Base-by-base conservation (phyloP, 176 grass and related monocot genomes). In the Eleusine coracana region DNA sequence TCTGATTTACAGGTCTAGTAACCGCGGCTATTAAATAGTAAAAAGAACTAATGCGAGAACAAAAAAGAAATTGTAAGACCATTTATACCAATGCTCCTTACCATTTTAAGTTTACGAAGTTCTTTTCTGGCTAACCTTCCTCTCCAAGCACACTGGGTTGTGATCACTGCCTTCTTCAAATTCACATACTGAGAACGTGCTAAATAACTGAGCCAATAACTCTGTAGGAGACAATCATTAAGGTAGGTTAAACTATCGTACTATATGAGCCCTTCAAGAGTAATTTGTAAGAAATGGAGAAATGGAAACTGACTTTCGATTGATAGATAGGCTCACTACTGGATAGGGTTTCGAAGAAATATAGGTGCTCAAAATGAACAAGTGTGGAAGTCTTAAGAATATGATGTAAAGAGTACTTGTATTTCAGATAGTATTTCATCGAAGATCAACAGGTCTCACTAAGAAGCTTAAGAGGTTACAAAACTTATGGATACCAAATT, bases 81-180 rank as follows among this genome's bases (percentile, higher is more conserved):
- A 64, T 81, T 74, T 75, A 74, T n/a, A 78, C 13, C 2, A 13
- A 48, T n/a, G 54, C 21, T 21, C 59, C 85, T 85, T 87, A 98
- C 96, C 91, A 98, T 88, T 92, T 98, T 95, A 87, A 95, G 96
- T 83, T 95, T 98, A 36, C 77, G 83, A 80, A 98, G 93, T 77
- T 96, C 93, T 82, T 80, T 91, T 85, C 90, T 98, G 52, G 96
- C 96, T 68, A 95, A 38, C 86, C 73, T 90, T 88, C 90, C 96
- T 85, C 96, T 92, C 93, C 93, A 98, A 83, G 87, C 87, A 89
- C 91, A 93, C 80, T 98, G 96, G n/a, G 83, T 95, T 65, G 80
- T 84, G 76, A 98, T 92, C 4, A 83, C 82, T 58, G 89, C 92
- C 76, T 92, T 98, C 87, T 93, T 98, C 81, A 98, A 85, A 36